Percentiles rank a stretch among this genome's conserved stretches.
Conservation (phyloP, 2,329 filamentous ascomycete genomes). For the Trichoderma sp. region DNA sequence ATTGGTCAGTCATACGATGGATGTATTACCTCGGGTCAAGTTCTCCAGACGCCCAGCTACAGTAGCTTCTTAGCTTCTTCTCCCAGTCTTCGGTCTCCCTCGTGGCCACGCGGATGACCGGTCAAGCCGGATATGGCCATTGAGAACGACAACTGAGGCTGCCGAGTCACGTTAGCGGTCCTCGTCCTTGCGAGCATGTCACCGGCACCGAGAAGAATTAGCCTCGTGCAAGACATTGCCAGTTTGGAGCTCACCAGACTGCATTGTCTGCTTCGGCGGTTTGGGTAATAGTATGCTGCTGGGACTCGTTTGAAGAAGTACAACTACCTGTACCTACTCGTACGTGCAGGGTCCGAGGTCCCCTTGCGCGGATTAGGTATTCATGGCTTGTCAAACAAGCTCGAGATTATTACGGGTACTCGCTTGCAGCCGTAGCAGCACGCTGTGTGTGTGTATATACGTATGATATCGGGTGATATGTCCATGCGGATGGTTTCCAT, state of each 20-base stretch:
- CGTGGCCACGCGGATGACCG: slow-evolving; percentile 16
- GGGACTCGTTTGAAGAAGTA: no score
- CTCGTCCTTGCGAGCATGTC: no score
- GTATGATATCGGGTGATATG: neutral
- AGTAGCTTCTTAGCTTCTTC: neutral
- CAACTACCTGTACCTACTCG: no score
- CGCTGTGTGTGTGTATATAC: neutral
- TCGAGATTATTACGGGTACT: neutral
- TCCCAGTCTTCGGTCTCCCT: neutral
- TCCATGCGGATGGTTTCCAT: neutral
- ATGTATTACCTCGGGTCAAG: neutral
- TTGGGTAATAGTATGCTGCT: no score
- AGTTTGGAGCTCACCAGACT: no score
- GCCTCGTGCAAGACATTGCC: no score
- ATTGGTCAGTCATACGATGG: neutral
- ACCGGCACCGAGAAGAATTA: no score
- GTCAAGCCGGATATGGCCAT: slow-evolving; percentile 23
- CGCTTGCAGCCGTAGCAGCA: neutral
- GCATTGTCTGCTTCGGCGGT: no score
- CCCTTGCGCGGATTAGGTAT: no score
- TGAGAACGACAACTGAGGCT: slow-evolving; percentile 13
- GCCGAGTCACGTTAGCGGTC: neutral
- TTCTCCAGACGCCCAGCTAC: neutral
- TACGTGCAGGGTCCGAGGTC: no score
- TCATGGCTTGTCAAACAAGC: no score